Evolutionary conservation across 441 rosid genomes (phyloP), one percentile per base, ranked within the genome.

Genomic region (Heliophila coronopifolia): DNA sequence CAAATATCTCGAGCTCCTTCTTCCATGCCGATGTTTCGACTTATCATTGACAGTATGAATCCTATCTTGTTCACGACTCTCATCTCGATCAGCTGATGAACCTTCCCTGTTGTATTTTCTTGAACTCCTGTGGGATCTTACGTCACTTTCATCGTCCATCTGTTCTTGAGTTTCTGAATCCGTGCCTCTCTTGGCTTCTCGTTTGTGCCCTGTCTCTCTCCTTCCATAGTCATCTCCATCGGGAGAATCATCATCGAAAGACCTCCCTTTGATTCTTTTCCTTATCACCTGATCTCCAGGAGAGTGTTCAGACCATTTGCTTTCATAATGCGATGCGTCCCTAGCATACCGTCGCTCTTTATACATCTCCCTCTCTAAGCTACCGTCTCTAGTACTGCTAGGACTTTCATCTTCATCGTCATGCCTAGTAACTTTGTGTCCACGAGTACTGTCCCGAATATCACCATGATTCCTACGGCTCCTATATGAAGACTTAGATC

Each of bases 311-410:
- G 63, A 59, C 58, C 63, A 43, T 52, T 63, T 35, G 58, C 54
- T 54, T 22, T 27, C 22, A 14, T 30, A 62, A 48, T n/a, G 59
- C 19, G 27, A 54, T 23, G 73, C 60, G 10, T 63, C 61, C 46
- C 27, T 55, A 35, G 31, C 49, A 22, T 45, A 5, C 50, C 68
- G 68, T 38, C 43, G 43, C 28, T 66, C 61, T 38, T 18, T 36
- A 38, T 50, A 65, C 20, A 11, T 39, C 43, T 78, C 77, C 41
- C 57, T 46, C 10, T 66, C 79, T 9, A 63, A 61, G 61, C 62
- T 65, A 66, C 58, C 53, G 20, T 67, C 77, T 64, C 72, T 71
- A 44, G 65, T 62, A 62, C 39, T 25, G 27, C 65, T 59, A 52
- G 49, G 57, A 37, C 50, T 60, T 66, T 57, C 68, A 25, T 52